Conservation (phyloP, 2,329 filamentous ascomycete genomes). For the Passalora sequoiae region DNA sequence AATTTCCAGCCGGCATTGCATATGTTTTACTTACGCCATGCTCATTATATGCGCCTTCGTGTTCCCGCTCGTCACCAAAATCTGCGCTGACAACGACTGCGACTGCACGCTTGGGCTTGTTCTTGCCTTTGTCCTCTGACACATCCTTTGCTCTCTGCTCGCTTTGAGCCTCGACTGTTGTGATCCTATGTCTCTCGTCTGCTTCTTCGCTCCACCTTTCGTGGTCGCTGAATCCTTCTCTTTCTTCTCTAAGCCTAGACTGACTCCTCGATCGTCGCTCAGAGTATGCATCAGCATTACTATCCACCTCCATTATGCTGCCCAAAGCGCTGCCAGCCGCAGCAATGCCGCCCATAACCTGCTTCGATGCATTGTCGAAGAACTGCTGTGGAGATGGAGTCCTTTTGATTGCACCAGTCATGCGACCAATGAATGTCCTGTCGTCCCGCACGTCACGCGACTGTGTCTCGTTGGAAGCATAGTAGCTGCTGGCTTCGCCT, state of each 20-base stretch:
- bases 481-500: slow-evolving; percentile 31
- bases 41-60: slow-evolving; percentile 60
- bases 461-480: slow-evolving; percentile 13
- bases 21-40: slow-evolving; percentile 70
- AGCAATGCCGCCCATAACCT: slow-evolving; percentile 72
- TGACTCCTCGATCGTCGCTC: slow-evolving; percentile 15
- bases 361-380: slow-evolving; percentile 75
- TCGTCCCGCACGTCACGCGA: slow-evolving; percentile 17
- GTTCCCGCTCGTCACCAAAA: slow-evolving; percentile 52
- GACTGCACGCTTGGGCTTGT: slow-evolving; percentile 60
- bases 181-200: slow-evolving; percentile 51
- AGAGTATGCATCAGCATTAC: slow-evolving; percentile 55
- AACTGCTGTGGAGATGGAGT: slow-evolving; percentile 85
- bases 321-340: slow-evolving; percentile 79
- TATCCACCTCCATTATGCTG: slow-evolving; percentile 78
- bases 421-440: slow-evolving; percentile 45
- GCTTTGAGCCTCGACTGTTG: slow-evolving; percentile 24
- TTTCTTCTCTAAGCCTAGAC: slow-evolving; percentile 19
- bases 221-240: slow-evolving; percentile 56
- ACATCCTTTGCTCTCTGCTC: slow-evolving; percentile 20
- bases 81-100: slow-evolving; percentile 84
- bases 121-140: slow-evolving; percentile 22
- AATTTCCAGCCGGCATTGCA: no score
- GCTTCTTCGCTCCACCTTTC: slow-evolving; percentile 90
- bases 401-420: slow-evolving; percentile 74